phyloP scores from a whole-genome alignment of 768 basidiomycete genomes.

The Ramaria rubella region DNA sequence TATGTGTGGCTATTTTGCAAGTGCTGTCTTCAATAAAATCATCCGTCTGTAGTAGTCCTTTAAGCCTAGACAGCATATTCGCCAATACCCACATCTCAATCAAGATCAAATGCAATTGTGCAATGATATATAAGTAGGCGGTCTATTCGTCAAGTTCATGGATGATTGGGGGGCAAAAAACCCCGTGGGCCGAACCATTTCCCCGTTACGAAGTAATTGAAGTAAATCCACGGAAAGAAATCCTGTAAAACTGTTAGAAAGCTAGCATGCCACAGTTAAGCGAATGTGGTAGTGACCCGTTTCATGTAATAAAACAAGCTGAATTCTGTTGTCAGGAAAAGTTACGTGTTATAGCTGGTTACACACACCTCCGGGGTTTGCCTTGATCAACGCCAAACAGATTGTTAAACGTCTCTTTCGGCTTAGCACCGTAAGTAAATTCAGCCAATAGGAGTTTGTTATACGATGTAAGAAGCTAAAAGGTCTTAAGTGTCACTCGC shows the following conservation, averaged over 20 bases:
- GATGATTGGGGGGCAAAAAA: constrained; percentile 27
- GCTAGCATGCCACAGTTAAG: not conserved
- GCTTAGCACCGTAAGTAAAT: constrained; percentile 87
- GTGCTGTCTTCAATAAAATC: no score
- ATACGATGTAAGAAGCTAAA: constrained; percentile 25
- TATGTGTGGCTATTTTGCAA: no score
- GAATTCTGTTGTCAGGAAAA: constrained; percentile 4
- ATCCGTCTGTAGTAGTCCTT: no score
- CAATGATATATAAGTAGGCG: not conserved
- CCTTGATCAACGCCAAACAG: constrained; percentile 62
- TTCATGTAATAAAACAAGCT: constrained; percentile 85
- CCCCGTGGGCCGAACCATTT: constrained; percentile 45
- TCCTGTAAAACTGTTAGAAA: constrained; percentile 34
- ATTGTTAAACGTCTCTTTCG: constrained; percentile 76
- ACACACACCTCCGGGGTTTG: constrained; percentile 60
- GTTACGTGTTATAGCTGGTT: not conserved
- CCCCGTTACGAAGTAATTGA: constrained; percentile 49
- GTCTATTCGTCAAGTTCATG: not conserved
- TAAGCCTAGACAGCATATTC: no score
- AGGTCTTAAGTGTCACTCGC: not conserved
- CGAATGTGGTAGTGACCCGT: constrained; percentile 41
- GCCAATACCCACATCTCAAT: no score
- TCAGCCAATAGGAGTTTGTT: constrained; percentile 67
- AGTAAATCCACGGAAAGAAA: constrained; percentile 72
- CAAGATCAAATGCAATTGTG: no score